A percentile compares a stretch with the other conserved stretches of the same genome.
These are phyloP conservation scores for Wickerhamiella galacta DNA, from an alignment of 805 yeast genomes.

Conservation along the genomic window DNA sequence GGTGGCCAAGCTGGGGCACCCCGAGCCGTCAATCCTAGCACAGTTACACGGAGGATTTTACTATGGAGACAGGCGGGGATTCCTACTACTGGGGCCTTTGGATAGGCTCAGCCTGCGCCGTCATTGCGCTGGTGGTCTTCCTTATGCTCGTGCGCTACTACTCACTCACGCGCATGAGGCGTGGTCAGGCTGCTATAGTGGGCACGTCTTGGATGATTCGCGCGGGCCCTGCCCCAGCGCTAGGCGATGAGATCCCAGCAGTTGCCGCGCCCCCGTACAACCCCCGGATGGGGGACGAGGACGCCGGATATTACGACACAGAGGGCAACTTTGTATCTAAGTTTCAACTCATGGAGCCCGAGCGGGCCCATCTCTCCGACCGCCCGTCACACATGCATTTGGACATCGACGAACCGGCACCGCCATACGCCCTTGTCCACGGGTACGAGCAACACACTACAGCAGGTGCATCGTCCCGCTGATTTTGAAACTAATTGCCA, in stretches of 20 bases:
- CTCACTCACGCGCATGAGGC: not conserved
- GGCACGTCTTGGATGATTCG: slow-evolving; percentile 6
- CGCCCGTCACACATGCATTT: no score
- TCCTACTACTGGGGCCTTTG: slow-evolving; percentile 4
- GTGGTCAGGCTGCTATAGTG: not conserved
- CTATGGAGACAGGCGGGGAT: no score
- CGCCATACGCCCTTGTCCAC: no score
- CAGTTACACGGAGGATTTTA: no score
- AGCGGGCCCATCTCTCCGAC: not conserved
- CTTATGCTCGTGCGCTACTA: slow-evolving; percentile 1
- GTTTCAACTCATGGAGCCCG: not conserved
- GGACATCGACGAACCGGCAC: no score
- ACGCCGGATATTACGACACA: slow-evolving; percentile 11
- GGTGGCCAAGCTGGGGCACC: no score
- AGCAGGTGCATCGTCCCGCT: no score
- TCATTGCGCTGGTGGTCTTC: not conserved
- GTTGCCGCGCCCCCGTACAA: slow-evolving; percentile 11
- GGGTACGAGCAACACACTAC: no score
- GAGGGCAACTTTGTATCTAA: slow-evolving; percentile 7
- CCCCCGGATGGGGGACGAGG: slow-evolving; percentile 8
- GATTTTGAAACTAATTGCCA: no score
- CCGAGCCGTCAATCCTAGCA: no score
- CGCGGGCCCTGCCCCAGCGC: no score
- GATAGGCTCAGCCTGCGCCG: slow-evolving; percentile 2
- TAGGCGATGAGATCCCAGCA: slow-evolving; percentile 3